These are phyloP conservation scores for Austroboletus niveus DNA, from an alignment of 1,284 basidiomycete species.

Conservation along the genomic window DNA sequence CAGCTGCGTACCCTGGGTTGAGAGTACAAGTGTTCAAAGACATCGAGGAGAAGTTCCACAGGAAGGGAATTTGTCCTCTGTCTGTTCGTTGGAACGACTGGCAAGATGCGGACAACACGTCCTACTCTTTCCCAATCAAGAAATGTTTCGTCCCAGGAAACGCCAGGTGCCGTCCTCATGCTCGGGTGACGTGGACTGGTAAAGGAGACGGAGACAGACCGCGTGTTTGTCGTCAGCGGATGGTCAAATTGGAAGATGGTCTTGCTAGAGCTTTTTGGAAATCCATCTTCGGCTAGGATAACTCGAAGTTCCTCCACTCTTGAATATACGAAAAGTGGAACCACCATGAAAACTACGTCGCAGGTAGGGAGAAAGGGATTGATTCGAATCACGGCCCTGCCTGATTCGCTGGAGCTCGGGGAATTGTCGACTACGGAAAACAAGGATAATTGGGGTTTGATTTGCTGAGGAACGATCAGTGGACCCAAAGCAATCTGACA, in stretches of 20 bases:
- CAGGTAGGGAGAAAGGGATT: conserved; percentile 4
- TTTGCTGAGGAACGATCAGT: not conserved
- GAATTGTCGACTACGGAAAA: not conserved
- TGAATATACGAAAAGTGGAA: not conserved
- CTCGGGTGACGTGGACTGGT: not conserved
- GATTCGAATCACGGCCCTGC: not conserved
- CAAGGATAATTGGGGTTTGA: not conserved
- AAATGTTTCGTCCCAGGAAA: not conserved
- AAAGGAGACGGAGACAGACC: conserved; percentile 13
- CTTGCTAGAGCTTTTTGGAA: not conserved
- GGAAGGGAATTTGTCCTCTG: conserved; percentile 1
- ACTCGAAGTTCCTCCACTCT: conserved; percentile 1
- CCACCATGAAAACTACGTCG: conserved; percentile 2
- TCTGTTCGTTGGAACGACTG: not conserved
- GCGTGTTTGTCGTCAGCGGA: conserved; percentile 3
- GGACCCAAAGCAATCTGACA: not conserved
- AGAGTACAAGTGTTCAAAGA: conserved; percentile 4
- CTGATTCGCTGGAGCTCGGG: not conserved
- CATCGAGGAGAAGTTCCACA: conserved; percentile 5
- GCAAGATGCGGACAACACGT: conserved; percentile 8
- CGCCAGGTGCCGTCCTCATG: not conserved
- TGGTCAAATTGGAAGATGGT: conserved; percentile 8
- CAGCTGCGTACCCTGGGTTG: not conserved
- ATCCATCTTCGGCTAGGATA: not conserved
- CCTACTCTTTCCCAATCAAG: not conserved